These are phyloP conservation scores for Amaranthus tricolor DNA, from an alignment of 179 eudicot species.

Conservation along the genomic window DNA sequence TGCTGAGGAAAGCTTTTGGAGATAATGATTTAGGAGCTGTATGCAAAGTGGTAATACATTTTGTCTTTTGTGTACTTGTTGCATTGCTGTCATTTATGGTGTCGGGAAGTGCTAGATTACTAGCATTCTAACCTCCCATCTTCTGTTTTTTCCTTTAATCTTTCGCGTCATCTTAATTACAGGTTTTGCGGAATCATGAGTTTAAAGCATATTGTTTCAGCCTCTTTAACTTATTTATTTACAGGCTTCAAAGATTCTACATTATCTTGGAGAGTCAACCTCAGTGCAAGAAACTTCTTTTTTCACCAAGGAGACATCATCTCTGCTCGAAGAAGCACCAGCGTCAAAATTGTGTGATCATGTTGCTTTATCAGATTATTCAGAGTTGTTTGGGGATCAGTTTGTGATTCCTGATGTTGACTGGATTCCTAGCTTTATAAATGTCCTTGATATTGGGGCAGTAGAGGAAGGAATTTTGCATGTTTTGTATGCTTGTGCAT, in stretches of 20 bases:
- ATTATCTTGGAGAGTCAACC: conserved; percentile 44
- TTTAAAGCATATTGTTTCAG: conserved; percentile 10
- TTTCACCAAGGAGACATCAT: conserved; percentile 31
- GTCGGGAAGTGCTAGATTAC: conserved; percentile 9
- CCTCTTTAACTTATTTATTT: conserved; percentile 24
- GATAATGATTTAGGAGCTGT: conserved; percentile 59
- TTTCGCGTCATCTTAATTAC: neutral
- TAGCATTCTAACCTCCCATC: conserved; percentile 2
- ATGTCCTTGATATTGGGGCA: conserved; percentile 60
- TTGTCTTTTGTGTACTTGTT: conserved; percentile 17
- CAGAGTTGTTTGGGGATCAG: conserved; percentile 72
- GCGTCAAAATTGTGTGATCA: conserved; percentile 35
- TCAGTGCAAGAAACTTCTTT: conserved; percentile 34
- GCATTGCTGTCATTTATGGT: neutral
- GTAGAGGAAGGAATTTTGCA: conserved; percentile 80
- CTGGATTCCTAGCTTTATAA: conserved; percentile 53
- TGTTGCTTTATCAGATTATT: conserved; percentile 51
- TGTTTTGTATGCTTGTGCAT: conserved; percentile 79
- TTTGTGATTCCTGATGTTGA: conserved; percentile 50
- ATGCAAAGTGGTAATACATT: conserved; percentile 63
- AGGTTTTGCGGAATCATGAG: neutral
- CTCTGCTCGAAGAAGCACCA: conserved; percentile 41
- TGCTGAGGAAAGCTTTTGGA: conserved; percentile 69
- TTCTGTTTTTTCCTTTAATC: neutral
- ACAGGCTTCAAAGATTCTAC: conserved; percentile 67